These are phyloP conservation scores for Trichoderma cornu-damae DNA, from an alignment of 2,329 filamentous ascomycete species.

Conservation along the genomic window DNA sequence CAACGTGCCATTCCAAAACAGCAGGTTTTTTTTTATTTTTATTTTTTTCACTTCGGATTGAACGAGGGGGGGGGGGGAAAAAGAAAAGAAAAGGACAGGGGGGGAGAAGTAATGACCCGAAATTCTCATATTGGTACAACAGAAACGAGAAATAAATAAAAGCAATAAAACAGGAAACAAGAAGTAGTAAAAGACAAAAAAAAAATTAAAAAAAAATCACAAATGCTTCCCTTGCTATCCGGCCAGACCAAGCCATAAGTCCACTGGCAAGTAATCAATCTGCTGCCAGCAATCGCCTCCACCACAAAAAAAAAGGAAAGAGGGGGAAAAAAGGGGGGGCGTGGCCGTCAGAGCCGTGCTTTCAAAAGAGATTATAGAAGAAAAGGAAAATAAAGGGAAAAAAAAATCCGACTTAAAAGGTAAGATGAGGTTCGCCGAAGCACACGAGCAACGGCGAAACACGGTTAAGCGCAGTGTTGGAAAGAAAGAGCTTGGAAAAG, in stretches of 20 bases:
- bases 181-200: not conserved
- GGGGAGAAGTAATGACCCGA: not conserved
- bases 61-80: not conserved
- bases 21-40: not conserved
- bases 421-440: not conserved
- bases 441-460: not conserved
- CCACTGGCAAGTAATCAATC: not conserved
- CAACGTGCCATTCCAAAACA: not conserved
- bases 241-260: not conserved
- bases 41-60: not conserved
- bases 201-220: not conserved
- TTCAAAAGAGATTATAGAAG: not conserved
- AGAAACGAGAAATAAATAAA: not conserved
- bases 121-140: not conserved
- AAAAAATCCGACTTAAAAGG: conserved; percentile 6
- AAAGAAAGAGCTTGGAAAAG: not conserved
- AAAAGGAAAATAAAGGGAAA: not conserved
- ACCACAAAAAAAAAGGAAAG: too few species aligned
- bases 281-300: too few species aligned
- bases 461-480: not conserved
- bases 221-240: not conserved
- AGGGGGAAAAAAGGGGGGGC: not conserved
- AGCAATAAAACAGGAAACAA: not conserved
- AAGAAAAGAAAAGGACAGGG: not conserved
- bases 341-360: not conserved